Evolutionary conservation across 768 basidiomycete species (phyloP), one percentile per base, ranked within the genome.

Genomic region (Lentinula aciculospora): DNA sequence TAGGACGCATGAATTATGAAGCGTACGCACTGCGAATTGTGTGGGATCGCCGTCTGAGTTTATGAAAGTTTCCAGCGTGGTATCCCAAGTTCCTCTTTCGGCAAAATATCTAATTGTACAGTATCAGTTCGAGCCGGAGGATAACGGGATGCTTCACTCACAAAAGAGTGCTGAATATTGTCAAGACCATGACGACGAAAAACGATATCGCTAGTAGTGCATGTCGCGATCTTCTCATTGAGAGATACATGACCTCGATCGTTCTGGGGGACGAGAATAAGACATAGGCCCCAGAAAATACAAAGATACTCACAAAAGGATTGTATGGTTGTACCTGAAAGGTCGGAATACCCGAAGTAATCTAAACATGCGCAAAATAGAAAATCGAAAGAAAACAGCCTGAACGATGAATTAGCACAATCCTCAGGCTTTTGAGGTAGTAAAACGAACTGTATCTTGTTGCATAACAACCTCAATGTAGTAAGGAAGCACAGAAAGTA

Each of bases 181-280:
- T 84, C 39, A 96, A 75, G 1, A 92, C 83, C 85, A 94, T 93
- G 54, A 86, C 72, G 13, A 95, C 88, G 72, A 96, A 95, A 71
- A 95, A 96, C 2, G 83, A 82, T 19, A 96, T 84, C 0, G 94
- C 93, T 3, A 94, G 79, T 0, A 94, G 76, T 0, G 93, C 93
- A 63, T 95, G 90, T 62, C 92, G 88, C 0, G 91, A 94, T 59
- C 92, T 78, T 50, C 88, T 81, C 34, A 94, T 86, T 29, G 92
- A 86, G 29, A 96, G 80, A 68, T 89, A 93, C 94, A 96, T 97
- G 64, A 92, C 91, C 75, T 93, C 89, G 49, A 92, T 92, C 0
- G 91, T 92, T 46, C 89, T 91, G 56, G 19, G 46, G 40, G 56
- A 36, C 40, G 13, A n/a, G n/a, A 9, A 12, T 31, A 13, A 53